Evolutionary conservation across 108 stramenopile species (phyloP).

Genomic region (Fragilaria crotonensis): DNA sequence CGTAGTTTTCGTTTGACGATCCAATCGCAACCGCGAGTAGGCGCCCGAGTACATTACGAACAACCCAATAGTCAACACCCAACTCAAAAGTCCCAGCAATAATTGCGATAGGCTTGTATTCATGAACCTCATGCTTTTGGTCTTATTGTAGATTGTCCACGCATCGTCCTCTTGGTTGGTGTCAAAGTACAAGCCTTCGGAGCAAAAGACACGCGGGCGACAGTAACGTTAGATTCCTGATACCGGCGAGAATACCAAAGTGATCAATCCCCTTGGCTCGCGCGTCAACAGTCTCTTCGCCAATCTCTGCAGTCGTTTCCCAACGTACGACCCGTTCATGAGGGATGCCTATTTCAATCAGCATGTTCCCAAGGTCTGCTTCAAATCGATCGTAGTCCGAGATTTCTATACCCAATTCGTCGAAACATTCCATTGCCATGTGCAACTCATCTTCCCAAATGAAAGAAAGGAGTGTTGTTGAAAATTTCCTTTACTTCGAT

Average conservation of each 20-base stretch:
- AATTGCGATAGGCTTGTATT: slow-evolving; percentile 10
- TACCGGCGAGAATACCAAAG: slow-evolving; percentile 9
- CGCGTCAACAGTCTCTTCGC: neutral
- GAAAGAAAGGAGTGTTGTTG: slow-evolving; percentile 32
- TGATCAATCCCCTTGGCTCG: slow-evolving; percentile 21
- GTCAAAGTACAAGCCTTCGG: slow-evolving; percentile 25
- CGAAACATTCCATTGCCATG: slow-evolving; percentile 28
- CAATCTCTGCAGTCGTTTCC: slow-evolving; percentile 10
- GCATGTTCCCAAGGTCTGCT: neutral
- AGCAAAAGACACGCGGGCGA: slow-evolving; percentile 3
- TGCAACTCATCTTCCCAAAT: slow-evolving; percentile 33
- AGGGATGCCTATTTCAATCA: slow-evolving; percentile 8
- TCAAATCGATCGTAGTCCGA: slow-evolving; percentile 3
- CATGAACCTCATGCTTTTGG: neutral
- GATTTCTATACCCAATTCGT: slow-evolving; percentile 12
- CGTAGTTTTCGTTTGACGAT: neutral
- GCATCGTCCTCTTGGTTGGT: neutral
- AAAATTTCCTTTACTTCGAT: slow-evolving; percentile 34
- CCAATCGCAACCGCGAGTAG: slow-evolving; percentile 34
- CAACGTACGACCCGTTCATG: slow-evolving; percentile 23
- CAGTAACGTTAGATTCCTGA: neutral
- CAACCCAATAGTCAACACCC: slow-evolving; percentile 20
- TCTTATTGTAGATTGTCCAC: neutral
- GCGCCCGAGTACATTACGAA: slow-evolving; percentile 29
- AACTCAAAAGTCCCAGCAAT: slow-evolving; percentile 40